Conservation (phyloP, 495 filamentous ascomycete species). For the Neurospora sp. region DNA sequence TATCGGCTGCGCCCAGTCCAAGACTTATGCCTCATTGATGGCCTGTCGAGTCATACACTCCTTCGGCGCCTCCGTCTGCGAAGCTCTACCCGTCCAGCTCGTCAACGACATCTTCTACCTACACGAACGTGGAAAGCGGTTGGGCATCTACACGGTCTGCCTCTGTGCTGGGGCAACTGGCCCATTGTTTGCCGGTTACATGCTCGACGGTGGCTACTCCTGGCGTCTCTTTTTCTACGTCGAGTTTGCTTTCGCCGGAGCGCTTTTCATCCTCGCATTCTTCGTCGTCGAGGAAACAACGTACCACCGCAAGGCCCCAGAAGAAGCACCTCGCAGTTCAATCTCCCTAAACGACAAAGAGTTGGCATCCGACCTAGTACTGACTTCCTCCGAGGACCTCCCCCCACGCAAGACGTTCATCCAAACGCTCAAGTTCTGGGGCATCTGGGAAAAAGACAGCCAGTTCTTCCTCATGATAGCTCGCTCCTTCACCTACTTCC, state of each 20-base stretch:
- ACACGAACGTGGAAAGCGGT: slow-evolving; percentile 48
- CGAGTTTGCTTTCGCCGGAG: slow-evolving; percentile 46
- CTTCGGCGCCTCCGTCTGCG: slow-evolving; percentile 51
- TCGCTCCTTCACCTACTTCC: slow-evolving; percentile 47
- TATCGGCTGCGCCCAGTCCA: slow-evolving; percentile 45
- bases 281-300: slow-evolving; percentile 53
- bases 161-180: slow-evolving; percentile 51
- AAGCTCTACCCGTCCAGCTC: slow-evolving; percentile 52
- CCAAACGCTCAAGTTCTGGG: slow-evolving; percentile 40
- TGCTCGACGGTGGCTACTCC: slow-evolving; percentile 51
- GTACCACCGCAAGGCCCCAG: slow-evolving; percentile 35
- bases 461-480: slow-evolving; percentile 46
- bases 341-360: slow-evolving; percentile 8
- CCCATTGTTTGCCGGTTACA: slow-evolving; percentile 52
- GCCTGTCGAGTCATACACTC: slow-evolving; percentile 43
- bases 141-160: slow-evolving; percentile 53
- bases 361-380: slow-evolving; percentile 8
- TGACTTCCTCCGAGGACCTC: slow-evolving; percentile 9
- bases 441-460: slow-evolving; percentile 38
- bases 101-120: slow-evolving; percentile 61
- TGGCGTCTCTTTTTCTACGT: slow-evolving; percentile 61
- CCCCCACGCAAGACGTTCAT: slow-evolving; percentile 37
- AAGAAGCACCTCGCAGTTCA: not conserved
- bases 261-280: slow-evolving; percentile 47
- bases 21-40: slow-evolving; percentile 44